These are phyloP conservation scores for Xylaria arbuscula DNA, from an alignment of 2,329 filamentous ascomycete species.

Conservation along the genomic window DNA sequence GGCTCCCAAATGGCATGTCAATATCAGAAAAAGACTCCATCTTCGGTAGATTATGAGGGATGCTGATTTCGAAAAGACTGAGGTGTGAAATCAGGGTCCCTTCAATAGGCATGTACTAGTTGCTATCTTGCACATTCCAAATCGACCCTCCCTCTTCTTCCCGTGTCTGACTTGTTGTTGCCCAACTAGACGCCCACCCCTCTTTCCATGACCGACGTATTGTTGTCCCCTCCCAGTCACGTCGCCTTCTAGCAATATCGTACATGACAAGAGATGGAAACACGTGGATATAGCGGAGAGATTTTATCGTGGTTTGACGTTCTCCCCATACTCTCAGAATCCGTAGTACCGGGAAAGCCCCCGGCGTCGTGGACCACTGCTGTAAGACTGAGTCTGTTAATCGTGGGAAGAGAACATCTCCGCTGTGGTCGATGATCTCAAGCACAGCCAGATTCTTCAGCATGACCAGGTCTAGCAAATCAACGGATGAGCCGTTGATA, in stretches of 20 bases:
- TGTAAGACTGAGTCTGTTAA: constrained; percentile 60
- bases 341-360: constrained; percentile 60
- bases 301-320: constrained; percentile 53
- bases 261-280: constrained; percentile 61
- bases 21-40: background rate
- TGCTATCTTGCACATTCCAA: no score
- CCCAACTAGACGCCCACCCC: no score
- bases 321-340: constrained; percentile 60
- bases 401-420: constrained; percentile 50
- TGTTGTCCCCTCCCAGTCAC: constrained; percentile 51
- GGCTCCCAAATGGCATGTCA: background rate
- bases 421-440: constrained; percentile 57
- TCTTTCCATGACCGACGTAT: background rate
- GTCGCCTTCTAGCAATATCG: constrained; percentile 54
- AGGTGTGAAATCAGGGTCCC: background rate
- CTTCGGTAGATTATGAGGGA: background rate
- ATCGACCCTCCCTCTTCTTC: no score
- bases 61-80: background rate
- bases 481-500: constrained; percentile 46
- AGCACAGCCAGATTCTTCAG: constrained; percentile 61
- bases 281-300: constrained; percentile 54
- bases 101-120: no score
- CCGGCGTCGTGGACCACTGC: constrained; percentile 56
- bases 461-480: constrained; percentile 55
- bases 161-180: no score